Evolutionary conservation across 2,329 filamentous ascomycete species (phyloP).

Genomic region (Calonectria hawksworthii): DNA sequence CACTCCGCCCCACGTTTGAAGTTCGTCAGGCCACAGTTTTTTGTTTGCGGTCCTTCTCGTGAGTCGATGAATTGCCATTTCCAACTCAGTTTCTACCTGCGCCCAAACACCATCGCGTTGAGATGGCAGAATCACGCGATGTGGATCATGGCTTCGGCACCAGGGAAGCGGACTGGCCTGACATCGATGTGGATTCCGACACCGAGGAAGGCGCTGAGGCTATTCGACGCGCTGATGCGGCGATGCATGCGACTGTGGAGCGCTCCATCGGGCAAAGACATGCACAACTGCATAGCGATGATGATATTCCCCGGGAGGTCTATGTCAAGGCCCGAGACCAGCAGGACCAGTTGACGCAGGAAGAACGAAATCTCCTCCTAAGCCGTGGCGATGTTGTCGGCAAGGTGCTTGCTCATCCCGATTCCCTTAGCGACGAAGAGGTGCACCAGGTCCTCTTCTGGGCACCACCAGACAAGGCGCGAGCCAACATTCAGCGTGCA

Average conservation of each 20-base stretch:
- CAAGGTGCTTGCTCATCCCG: background rate
- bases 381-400: background rate
- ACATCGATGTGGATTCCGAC: background rate
- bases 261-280: background rate
- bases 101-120: background rate
- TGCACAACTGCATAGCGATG: background rate
- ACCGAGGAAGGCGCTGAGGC: background rate
- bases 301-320: background rate
- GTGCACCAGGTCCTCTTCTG: background rate
- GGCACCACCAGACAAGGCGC: background rate
- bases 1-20: background rate
- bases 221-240: background rate
- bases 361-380: background rate
- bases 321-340: background rate
- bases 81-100: background rate
- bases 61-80: background rate
- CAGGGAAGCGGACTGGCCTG: background rate
- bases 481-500: background rate
- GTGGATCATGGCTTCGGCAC: background rate
- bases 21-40: background rate
- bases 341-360: background rate
- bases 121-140: background rate
- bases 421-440: background rate
- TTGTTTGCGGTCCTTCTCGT: background rate
- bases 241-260: background rate